Percentiles rank a stretch among this genome's conserved stretches.
Evolutionary conservation across 176 grass and related monocot species (phyloP).

Genomic region (Luzula sylvatica): DNA sequence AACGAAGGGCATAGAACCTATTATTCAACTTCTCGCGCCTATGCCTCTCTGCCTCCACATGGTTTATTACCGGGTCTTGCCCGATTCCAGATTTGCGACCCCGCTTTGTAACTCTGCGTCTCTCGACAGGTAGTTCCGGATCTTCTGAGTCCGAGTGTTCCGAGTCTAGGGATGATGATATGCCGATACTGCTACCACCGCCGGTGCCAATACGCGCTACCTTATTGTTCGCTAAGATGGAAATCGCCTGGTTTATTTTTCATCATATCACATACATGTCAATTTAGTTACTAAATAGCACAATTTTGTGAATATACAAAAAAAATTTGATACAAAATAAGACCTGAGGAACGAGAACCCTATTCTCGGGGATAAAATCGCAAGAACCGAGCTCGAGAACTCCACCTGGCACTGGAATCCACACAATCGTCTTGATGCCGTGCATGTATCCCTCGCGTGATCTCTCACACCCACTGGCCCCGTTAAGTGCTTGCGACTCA

Average conservation of each 20-base stretch:
- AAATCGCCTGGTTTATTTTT: neutral
- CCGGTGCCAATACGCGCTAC: neutral
- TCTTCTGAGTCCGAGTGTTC: conserved; percentile 18
- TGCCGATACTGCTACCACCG: neutral
- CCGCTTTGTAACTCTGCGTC: neutral
- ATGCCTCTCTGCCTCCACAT: conserved; percentile 73
- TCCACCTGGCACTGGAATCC: conserved; percentile 17
- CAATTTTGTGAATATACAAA: too few species aligned
- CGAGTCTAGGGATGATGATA: conserved; percentile 15
- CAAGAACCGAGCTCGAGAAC: conserved; percentile 29
- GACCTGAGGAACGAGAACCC: conserved; percentile 16
- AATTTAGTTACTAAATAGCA: too few species aligned
- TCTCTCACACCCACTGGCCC: conserved; percentile 5
- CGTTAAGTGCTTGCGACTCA: conserved; percentile 6
- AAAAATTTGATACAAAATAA: neutral
- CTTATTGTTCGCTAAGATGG: neutral
- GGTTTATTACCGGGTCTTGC: conserved; percentile 26
- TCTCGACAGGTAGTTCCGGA: conserved; percentile 8
- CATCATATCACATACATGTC: neutral
- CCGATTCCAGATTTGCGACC: conserved; percentile 28
- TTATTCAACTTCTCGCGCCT: conserved; percentile 73
- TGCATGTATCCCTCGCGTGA: conserved; percentile 15
- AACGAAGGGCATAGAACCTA: conserved; percentile 60
- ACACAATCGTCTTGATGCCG: conserved; percentile 17
- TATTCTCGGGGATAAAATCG: conserved; percentile 12